These are phyloP conservation scores for Schizosaccharomyces lindneri DNA, from an alignment of 805 yeast genomes.

Conservation along the genomic window DNA sequence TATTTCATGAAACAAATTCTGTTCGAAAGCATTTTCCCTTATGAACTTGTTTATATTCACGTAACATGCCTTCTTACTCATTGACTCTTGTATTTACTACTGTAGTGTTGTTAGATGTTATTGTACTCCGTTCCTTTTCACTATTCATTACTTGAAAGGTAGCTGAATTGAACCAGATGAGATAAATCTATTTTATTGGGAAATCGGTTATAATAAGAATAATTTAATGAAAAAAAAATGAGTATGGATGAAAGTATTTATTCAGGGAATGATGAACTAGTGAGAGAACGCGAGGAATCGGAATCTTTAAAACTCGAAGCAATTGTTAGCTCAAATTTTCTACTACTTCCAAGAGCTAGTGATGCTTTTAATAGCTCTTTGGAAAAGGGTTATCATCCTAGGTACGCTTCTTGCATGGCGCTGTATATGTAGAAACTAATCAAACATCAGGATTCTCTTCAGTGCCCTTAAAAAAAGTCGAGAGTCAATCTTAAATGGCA, in stretches of 20 bases:
- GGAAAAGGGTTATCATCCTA: not conserved
- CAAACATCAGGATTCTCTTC: not conserved
- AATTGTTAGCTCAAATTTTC: not conserved
- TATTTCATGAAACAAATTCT: too few relatives aligned
- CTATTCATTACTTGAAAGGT: too few relatives aligned
- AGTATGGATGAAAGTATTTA: not conserved
- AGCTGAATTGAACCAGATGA: too few relatives aligned
- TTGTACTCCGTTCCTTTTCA: too few relatives aligned
- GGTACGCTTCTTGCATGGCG: not conserved
- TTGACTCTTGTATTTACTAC: too few relatives aligned
- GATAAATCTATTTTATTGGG: too few relatives aligned
- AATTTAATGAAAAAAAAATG: not conserved
- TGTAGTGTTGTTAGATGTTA: too few relatives aligned
- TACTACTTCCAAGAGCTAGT: not conserved
- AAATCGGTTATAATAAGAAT: too few relatives aligned
- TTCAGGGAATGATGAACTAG: not conserved
- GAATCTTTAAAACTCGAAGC: not conserved
- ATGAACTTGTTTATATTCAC: too few relatives aligned
- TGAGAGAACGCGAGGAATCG: not conserved
- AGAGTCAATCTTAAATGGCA: not conserved
- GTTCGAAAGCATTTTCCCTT: too few relatives aligned
- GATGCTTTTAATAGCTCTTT: not conserved
- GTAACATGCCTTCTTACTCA: too few relatives aligned
- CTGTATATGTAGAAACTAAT: not conserved
- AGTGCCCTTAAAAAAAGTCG: not conserved